These are phyloP conservation scores for Pseudisothecium myosuroides DNA, from an alignment of 225 moss, liverwort and hornwort species.

Conservation along the genomic window DNA sequence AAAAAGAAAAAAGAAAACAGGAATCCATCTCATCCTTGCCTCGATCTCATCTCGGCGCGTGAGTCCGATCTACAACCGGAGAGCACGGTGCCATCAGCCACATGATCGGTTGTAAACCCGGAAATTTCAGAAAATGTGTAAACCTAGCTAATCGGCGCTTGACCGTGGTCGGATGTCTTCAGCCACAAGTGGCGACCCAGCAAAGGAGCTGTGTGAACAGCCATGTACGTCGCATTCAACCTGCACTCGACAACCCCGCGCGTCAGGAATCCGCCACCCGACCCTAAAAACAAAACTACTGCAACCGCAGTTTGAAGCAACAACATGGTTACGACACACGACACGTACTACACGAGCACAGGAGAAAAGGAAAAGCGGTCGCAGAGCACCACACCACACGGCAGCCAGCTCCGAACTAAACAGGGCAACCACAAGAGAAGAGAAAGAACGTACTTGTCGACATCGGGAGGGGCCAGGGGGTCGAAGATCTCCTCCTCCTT, in stretches of 20 bases:
- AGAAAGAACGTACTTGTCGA: slow-evolving; percentile 76
- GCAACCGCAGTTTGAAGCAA: neutral
- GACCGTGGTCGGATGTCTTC: slow-evolving; percentile 97
- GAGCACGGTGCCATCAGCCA: neutral
- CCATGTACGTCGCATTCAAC: slow-evolving; percentile 97
- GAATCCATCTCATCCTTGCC: slow-evolving; percentile 6
- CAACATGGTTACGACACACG: neutral
- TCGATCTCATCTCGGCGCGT: slow-evolving; percentile 9
- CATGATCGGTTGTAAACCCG: neutral
- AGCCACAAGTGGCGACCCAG: slow-evolving; percentile 99
- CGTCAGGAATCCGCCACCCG: neutral
- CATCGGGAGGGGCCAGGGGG: slow-evolving; percentile 88
- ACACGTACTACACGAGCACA: neutral
- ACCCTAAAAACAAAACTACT: neutral
- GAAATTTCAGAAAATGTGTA: neutral
- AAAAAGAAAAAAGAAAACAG: neutral
- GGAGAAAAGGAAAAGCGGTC: neutral
- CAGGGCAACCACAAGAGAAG: neutral
- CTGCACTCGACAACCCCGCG: slow-evolving; percentile 40
- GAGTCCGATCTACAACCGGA: slow-evolving; percentile 18
- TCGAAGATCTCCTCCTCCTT: slow-evolving; percentile 99
- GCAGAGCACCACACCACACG: neutral
- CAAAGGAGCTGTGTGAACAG: slow-evolving; percentile 76
- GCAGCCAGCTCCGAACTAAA: neutral
- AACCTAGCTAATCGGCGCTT: slow-evolving; percentile 62